Percentiles rank a stretch among this genome's conserved stretches.
Evolutionary conservation across 2,329 filamentous ascomycete species (phyloP).

Genomic region (Exophiala calicioides): DNA sequence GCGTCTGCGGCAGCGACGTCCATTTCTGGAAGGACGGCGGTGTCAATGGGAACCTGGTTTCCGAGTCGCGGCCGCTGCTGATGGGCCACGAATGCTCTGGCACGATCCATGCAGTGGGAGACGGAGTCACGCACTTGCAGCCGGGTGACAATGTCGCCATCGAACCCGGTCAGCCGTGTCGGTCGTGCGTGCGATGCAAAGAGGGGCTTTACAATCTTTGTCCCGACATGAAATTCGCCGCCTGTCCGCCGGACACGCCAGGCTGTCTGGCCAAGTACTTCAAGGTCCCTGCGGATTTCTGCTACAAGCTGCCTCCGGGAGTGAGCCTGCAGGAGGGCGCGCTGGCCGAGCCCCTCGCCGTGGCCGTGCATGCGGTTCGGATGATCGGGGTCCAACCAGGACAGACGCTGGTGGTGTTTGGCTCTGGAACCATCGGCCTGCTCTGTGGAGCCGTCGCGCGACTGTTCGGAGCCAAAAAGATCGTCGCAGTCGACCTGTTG

Average conservation of each 20-base stretch:
- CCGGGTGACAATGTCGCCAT: conserved; percentile 40
- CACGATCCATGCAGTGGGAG: conserved; percentile 33
- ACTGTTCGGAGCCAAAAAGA: conserved; percentile 59
- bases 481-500: conserved; percentile 64
- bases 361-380: conserved; percentile 49
- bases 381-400: conserved; percentile 43
- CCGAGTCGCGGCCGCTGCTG: conserved; percentile 31
- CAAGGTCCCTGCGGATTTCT: conserved; percentile 41
- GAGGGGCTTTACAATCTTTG: conserved; percentile 46
- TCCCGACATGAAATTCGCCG: conserved; percentile 43
- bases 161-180: conserved; percentile 41
- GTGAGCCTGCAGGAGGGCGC: conserved; percentile 46
- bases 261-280: conserved; percentile 44
- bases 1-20: conserved; percentile 48
- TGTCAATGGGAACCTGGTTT: conserved; percentile 36
- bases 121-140: conserved; percentile 29
- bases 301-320: conserved; percentile 40
- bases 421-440: conserved; percentile 54
- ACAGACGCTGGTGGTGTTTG: conserved; percentile 42
- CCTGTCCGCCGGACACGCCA: conserved; percentile 40
- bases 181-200: conserved; percentile 39
- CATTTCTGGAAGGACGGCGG: conserved; percentile 45
- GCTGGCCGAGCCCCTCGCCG: conserved; percentile 51
- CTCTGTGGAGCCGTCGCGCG: conserved; percentile 62
- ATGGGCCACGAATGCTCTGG: conserved; percentile 42